These are phyloP conservation scores for Dothiorella sarmentorum DNA, from an alignment of 2,329 filamentous ascomycete species.

Conservation along the genomic window DNA sequence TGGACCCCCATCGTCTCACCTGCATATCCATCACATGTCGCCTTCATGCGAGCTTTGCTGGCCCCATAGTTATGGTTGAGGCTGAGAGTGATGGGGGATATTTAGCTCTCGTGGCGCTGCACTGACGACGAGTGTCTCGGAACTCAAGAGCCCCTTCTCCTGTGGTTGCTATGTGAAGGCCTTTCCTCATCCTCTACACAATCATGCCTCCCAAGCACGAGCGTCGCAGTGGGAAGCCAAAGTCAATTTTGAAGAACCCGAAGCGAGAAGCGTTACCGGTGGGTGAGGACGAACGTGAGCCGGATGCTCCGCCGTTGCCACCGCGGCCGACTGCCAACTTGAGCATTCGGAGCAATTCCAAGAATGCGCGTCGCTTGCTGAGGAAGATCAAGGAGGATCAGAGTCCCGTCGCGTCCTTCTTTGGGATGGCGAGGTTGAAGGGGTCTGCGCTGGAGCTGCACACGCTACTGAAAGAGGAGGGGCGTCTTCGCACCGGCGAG, in stretches of 20 bases:
- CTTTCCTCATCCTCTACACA: neutral
- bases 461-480: neutral
- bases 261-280: neutral
- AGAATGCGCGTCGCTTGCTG: neutral
- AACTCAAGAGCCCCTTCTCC: neutral
- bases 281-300: neutral
- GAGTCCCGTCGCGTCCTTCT: neutral
- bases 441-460: neutral
- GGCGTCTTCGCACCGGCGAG: neutral
- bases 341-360: neutral
- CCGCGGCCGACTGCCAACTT: neutral
- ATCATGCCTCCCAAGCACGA: neutral
- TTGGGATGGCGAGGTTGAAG: neutral
- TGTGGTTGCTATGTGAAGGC: neutral
- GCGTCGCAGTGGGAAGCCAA: neutral
- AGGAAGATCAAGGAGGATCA: neutral
- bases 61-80: neutral
- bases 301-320: neutral
- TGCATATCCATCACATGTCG: neutral
- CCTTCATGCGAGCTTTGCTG: constrained; percentile 8
- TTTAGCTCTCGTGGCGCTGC: neutral
- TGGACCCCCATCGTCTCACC: constrained; percentile 1
- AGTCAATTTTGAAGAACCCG: neutral
- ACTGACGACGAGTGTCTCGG: neutral
- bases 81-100: neutral